A percentile compares a stretch with the other conserved stretches of the same genome.
Evolutionary conservation across 2,329 filamentous ascomycete species (phyloP).

Genomic region (Sporothrix brunneoviolacea): DNA sequence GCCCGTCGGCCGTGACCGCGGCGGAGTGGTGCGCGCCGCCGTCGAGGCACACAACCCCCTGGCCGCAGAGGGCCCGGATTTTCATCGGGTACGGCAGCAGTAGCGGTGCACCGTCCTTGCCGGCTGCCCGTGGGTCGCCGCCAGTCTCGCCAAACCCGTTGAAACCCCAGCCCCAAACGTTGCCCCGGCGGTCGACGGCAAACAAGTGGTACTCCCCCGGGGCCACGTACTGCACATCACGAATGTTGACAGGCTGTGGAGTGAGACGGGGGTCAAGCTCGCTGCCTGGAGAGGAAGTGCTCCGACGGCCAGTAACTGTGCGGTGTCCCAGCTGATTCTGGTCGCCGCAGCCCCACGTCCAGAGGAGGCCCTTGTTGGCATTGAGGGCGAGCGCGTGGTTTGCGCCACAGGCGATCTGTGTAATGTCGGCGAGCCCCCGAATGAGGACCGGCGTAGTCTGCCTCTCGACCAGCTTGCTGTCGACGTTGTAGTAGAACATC

Average conservation of each 20-base stretch:
- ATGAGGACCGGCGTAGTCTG: conserved; percentile 43
- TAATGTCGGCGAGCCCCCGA: conserved; percentile 42
- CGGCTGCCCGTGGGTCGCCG: no score
- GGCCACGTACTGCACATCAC: no score
- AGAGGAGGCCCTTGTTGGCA: conserved; percentile 33
- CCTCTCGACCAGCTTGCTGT: no score
- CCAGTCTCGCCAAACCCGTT: conserved; percentile 61
- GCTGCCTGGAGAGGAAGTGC: conserved; percentile 14
- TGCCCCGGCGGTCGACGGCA: conserved; percentile 51
- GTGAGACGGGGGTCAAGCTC: no score
- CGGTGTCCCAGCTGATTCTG: conserved; percentile 56
- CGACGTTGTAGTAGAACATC: no score
- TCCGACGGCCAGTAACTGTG: no score
- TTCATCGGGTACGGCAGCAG: not conserved
- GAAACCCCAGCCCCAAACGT: conserved; percentile 59
- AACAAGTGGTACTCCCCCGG: conserved; percentile 59
- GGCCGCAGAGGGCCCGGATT: not conserved
- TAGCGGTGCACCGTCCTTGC: no score
- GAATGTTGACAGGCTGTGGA: conserved; percentile 30
- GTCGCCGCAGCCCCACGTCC: conserved; percentile 57
- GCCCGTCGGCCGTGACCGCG: conserved; percentile 28
- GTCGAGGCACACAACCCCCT: conserved; percentile 30
- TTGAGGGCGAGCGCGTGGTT: conserved; percentile 53
- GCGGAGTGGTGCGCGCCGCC: conserved; percentile 58
- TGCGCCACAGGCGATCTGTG: conserved; percentile 44